Conservation (phyloP, 257 asterid genomes). For the Penstemon davidsonii region DNA sequence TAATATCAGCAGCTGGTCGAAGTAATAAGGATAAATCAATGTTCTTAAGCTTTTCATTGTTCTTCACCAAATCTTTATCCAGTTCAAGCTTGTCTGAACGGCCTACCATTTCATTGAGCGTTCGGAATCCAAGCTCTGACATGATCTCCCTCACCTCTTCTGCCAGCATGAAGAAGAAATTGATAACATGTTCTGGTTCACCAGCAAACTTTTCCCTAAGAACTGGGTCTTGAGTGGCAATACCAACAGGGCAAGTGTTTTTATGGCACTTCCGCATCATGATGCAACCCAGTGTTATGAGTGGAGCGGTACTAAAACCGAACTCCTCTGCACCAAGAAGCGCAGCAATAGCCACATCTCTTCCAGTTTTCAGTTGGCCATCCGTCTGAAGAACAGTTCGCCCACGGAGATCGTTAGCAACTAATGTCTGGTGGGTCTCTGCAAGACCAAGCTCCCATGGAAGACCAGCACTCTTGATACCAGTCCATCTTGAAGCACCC, state of each 20-base stretch:
- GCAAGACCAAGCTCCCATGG: constrained; percentile 99
- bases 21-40: constrained; percentile 89
- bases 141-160: constrained; percentile 94
- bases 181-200: constrained; percentile 95
- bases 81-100: constrained; percentile 94
- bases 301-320: constrained; percentile 99
- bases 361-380: constrained; percentile 96
- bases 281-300: constrained; percentile 94
- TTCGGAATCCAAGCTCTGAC: constrained; percentile 88
- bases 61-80: constrained; percentile 64
- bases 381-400: constrained; percentile 92
- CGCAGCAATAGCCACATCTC: constrained; percentile 96
- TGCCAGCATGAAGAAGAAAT: constrained; percentile 97
- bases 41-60: constrained; percentile 82
- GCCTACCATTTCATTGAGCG: constrained; percentile 89
- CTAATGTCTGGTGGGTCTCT: constrained; percentile 97
- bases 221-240: constrained; percentile 98
- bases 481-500: constrained; percentile 99
- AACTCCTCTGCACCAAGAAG: constrained; percentile 99
- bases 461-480: constrained; percentile 96
- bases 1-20: constrained; percentile 93
- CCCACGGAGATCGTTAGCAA: constrained; percentile 98
- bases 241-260: constrained; percentile 98
- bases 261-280: constrained; percentile 99
- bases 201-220: constrained; percentile 95